These are phyloP conservation scores for Calonectria pauciramosa DNA, from an alignment of 2,329 filamentous ascomycete genomes.

Conservation along the genomic window DNA sequence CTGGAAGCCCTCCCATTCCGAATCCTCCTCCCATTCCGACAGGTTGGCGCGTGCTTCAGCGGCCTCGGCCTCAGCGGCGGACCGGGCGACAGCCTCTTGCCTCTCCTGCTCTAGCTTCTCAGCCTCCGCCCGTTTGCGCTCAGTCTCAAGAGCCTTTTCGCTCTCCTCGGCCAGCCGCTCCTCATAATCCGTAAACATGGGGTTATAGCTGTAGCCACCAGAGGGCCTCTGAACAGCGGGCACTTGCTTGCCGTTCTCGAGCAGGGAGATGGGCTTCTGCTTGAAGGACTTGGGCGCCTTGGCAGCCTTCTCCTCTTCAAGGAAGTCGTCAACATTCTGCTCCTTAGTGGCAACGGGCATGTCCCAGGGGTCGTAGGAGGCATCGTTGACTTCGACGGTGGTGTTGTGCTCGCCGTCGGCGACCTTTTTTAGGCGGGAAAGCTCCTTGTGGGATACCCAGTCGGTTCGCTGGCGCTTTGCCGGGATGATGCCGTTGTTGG, in stretches of 20 bases:
- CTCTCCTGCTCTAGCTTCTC: slow-evolving; percentile 77
- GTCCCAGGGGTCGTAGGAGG: slow-evolving; percentile 85
- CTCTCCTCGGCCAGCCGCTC: slow-evolving; percentile 81
- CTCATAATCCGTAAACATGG: slow-evolving; percentile 88
- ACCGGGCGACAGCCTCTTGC: slow-evolving; percentile 76
- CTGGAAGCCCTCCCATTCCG: slow-evolving; percentile 91
- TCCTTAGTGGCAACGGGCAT: slow-evolving; percentile 58
- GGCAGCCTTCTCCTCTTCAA: slow-evolving; percentile 75
- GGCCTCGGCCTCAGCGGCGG: slow-evolving; percentile 81
- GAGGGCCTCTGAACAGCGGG: slow-evolving; percentile 84
- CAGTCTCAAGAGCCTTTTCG: slow-evolving; percentile 82
- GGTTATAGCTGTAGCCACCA: slow-evolving; percentile 93
- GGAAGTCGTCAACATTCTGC: slow-evolving; percentile 63
- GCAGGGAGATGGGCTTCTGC: slow-evolving; percentile 82
- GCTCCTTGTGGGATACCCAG: slow-evolving; percentile 88
- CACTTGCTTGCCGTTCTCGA: slow-evolving; percentile 84
- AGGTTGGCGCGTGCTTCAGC: slow-evolving; percentile 76
- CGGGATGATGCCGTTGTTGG: slow-evolving; percentile 79
- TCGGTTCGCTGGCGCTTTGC: slow-evolving; percentile 82
- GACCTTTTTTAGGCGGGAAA: slow-evolving; percentile 81
- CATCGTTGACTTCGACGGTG: slow-evolving; percentile 69
- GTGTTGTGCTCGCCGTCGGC: slow-evolving; percentile 79
- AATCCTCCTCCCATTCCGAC: slow-evolving; percentile 86
- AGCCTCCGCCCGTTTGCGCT: slow-evolving; percentile 79
- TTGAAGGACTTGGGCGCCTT: slow-evolving; percentile 83